phyloP scores from a whole-genome alignment of 768 basidiomycete genomes.

The Serpula lacrymans region DNA sequence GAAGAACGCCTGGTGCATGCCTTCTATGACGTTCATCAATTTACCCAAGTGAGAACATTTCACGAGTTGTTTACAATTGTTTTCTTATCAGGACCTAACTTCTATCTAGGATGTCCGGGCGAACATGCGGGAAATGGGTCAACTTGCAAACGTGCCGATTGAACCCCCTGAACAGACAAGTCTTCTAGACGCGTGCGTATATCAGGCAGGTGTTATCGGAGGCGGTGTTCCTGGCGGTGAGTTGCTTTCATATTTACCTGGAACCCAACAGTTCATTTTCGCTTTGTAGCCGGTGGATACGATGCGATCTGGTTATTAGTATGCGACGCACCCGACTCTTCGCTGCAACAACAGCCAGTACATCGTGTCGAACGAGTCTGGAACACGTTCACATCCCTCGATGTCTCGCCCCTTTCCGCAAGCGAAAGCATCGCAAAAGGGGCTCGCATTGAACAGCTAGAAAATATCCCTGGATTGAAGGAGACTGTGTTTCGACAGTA shows the following conservation, averaged over 20 bases:
- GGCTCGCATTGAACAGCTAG: slow-evolving; percentile 57
- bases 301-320: slow-evolving; percentile 96
- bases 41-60: slow-evolving; percentile 49
- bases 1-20: slow-evolving; percentile 14
- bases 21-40: slow-evolving; percentile 55
- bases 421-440: slow-evolving; percentile 69
- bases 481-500: slow-evolving; percentile 30
- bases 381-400: slow-evolving; percentile 56
- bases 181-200: slow-evolving; percentile 74
- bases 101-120: slow-evolving; percentile 61
- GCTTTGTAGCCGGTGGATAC: slow-evolving; percentile 83
- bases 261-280: slow-evolving; percentile 5
- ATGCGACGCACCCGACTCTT: slow-evolving; percentile 51
- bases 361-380: slow-evolving; percentile 66
- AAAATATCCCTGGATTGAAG: slow-evolving; percentile 52
- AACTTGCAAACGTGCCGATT: slow-evolving; percentile 65
- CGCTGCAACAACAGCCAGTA: slow-evolving; percentile 46
- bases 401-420: slow-evolving; percentile 70
- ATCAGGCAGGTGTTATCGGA: slow-evolving; percentile 81
- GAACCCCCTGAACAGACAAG: slow-evolving; percentile 87
- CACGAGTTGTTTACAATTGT: not conserved
- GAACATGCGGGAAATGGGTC: slow-evolving; percentile 85
- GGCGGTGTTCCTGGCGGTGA: slow-evolving; percentile 96
- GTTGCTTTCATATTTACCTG: slow-evolving; percentile 19
- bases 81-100: not conserved